Percentiles rank a stretch among this genome's conserved stretches.
These are phyloP conservation scores for Syzygium grande DNA, from an alignment of 345 rosid species.

Conservation along the genomic window DNA sequence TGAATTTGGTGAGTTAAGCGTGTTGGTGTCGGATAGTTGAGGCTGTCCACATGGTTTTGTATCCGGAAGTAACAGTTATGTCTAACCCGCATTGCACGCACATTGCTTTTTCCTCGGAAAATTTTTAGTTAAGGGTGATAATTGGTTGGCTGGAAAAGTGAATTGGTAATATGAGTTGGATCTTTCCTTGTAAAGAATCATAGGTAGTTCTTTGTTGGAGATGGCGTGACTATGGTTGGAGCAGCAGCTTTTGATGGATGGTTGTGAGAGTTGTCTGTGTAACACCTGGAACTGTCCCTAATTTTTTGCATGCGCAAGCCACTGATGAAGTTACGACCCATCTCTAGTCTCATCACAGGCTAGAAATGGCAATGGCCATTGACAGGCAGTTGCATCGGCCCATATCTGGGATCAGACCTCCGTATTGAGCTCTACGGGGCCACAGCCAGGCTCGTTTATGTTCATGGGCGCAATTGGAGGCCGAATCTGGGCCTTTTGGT, in stretches of 20 bases:
- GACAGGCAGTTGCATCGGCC: too few species aligned
- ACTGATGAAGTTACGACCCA: too few species aligned
- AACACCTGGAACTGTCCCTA: not conserved
- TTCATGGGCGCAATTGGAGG: too few species aligned
- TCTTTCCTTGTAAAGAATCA: not conserved
- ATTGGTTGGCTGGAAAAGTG: not conserved
- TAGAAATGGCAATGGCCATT: too few species aligned
- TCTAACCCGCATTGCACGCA: not conserved
- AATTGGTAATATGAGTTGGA: not conserved
- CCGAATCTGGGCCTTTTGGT: too few species aligned
- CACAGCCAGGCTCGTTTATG: too few species aligned
- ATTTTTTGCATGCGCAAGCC: too few species aligned
- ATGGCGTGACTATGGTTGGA: not conserved
- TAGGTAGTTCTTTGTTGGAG: not conserved
- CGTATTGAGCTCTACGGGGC: too few species aligned
- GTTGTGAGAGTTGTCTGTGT: not conserved
- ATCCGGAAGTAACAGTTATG: not conserved
- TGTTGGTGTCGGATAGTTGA: not conserved
- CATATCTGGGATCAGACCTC: too few species aligned
- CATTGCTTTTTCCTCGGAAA: not conserved
- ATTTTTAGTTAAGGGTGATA: not conserved
- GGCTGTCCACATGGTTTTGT: not conserved
- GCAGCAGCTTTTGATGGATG: not conserved
- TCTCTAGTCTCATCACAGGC: not conserved
- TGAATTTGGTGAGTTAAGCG: not conserved